Percentiles rank a stretch among this genome's conserved stretches.
These are phyloP conservation scores for Lyophyllum atratum DNA, from an alignment of 768 basidiomycete genomes.

Conservation along the genomic window DNA sequence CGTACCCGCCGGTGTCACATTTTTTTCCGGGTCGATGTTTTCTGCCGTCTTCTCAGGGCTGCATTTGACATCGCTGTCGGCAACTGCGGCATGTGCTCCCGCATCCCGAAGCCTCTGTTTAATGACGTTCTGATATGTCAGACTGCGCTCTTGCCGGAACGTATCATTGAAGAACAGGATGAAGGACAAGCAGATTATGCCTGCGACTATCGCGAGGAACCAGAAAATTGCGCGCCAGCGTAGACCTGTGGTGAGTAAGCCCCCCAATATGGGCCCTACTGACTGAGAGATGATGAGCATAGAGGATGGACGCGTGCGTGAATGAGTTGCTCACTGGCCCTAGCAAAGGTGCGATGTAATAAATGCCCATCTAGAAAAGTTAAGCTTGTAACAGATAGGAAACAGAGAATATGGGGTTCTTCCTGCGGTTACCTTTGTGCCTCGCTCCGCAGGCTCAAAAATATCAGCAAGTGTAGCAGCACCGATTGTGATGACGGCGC, in stretches of 20 bases:
- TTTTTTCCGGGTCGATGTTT: slow-evolving; percentile 24
- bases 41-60: neutral
- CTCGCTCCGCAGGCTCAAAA: slow-evolving; percentile 72
- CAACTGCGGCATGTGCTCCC: neutral
- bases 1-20: slow-evolving; percentile 21
- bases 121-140: slow-evolving; percentile 73
- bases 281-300: slow-evolving; percentile 27
- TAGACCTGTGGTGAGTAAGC: slow-evolving; percentile 63
- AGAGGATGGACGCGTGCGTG: neutral
- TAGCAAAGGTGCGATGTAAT: slow-evolving; percentile 77
- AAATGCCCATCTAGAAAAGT: slow-evolving; percentile 64
- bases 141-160: slow-evolving; percentile 79
- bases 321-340: slow-evolving; percentile 47
- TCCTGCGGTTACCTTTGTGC: slow-evolving; percentile 46
- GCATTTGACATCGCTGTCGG: neutral
- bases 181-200: slow-evolving; percentile 55
- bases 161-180: slow-evolving; percentile 77
- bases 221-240: slow-evolving; percentile 85
- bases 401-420: neutral
- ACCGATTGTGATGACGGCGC: slow-evolving; percentile 50
- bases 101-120: slow-evolving; percentile 38
- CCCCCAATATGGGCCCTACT: slow-evolving; percentile 75
- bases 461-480: slow-evolving; percentile 81
- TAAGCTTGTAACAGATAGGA: neutral
- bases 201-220: slow-evolving; percentile 71